Percentiles rank a stretch among this genome's conserved stretches.
Evolutionary conservation across 495 filamentous ascomycete species (phyloP).

Genomic region (Hyaloscypha bicolor): DNA sequence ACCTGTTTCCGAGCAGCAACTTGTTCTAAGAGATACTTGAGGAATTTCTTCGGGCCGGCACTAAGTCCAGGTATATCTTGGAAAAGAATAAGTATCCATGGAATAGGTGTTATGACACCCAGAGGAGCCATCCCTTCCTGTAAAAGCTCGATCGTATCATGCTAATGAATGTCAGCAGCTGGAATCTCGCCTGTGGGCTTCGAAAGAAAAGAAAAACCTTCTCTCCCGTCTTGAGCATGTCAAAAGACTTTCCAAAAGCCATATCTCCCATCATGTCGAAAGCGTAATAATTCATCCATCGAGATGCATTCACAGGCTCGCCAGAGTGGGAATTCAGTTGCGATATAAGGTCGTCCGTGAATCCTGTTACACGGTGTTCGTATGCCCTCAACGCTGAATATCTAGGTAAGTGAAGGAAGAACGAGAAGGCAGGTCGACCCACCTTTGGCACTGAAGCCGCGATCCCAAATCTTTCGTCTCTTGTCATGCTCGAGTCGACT

Average conservation of each 20-base stretch:
- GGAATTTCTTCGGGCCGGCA: not conserved
- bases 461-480: slow-evolving; percentile 43
- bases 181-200: no score
- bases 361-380: slow-evolving; percentile 29
- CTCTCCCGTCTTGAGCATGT: slow-evolving; percentile 9
- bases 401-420: not conserved
- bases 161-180: not conserved
- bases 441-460: slow-evolving; percentile 33
- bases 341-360: slow-evolving; percentile 33
- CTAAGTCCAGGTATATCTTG: slow-evolving; percentile 11
- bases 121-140: slow-evolving; percentile 38
- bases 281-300: slow-evolving; percentile 44
- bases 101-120: slow-evolving; percentile 38
- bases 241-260: slow-evolving; percentile 42
- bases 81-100: slow-evolving; percentile 37
- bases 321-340: slow-evolving; percentile 24
- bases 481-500: slow-evolving; percentile 33
- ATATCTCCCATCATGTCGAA: slow-evolving; percentile 37
- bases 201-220: not conserved
- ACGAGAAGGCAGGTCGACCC: not conserved
- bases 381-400: slow-evolving; percentile 28
- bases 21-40: not conserved
- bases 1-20: not conserved
- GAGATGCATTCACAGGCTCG: slow-evolving; percentile 33
- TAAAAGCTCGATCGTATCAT: slow-evolving; percentile 36